phyloP scores from a whole-genome alignment of 257 asterid genomes.

The Nicotiana paniculata region DNA sequence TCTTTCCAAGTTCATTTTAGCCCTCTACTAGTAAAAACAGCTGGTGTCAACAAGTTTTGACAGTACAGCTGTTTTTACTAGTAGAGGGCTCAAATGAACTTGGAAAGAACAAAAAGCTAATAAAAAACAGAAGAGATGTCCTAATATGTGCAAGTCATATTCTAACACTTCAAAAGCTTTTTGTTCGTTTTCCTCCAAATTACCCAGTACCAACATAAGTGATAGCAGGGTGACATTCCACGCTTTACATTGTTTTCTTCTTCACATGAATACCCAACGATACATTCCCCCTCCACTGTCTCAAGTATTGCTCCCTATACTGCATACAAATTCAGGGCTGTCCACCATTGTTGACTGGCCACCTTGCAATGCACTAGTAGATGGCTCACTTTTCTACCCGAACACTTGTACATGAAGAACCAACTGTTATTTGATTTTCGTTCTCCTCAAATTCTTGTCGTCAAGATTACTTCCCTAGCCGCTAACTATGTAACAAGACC shows the following conservation, averaged over 20 bases:
- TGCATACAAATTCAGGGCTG: not conserved
- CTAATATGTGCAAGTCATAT: not conserved
- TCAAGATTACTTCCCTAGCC: not conserved
- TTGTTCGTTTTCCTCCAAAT: not conserved
- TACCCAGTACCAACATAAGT: not conserved
- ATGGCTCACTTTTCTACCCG: not conserved
- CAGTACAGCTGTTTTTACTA: not conserved
- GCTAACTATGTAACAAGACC: not conserved
- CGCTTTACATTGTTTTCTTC: not conserved
- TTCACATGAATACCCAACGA: not conserved
- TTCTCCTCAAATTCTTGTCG: not conserved
- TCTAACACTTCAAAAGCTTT: not conserved
- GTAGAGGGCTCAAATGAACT: not conserved
- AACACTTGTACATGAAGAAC: not conserved
- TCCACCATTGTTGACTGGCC: not conserved
- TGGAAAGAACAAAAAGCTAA: not conserved
- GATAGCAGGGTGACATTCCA: not conserved
- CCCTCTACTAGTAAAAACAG: not conserved
- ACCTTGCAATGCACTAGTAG: not conserved
- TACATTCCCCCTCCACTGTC: not conserved
- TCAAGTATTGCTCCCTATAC: not conserved
- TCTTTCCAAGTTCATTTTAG: not conserved
- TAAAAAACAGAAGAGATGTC: not conserved
- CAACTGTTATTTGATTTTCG: not conserved
- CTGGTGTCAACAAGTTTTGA: not conserved